Evolutionary conservation across 352 stramenopile species (phyloP).

Genomic region (Globisporangium spiculum): DNA sequence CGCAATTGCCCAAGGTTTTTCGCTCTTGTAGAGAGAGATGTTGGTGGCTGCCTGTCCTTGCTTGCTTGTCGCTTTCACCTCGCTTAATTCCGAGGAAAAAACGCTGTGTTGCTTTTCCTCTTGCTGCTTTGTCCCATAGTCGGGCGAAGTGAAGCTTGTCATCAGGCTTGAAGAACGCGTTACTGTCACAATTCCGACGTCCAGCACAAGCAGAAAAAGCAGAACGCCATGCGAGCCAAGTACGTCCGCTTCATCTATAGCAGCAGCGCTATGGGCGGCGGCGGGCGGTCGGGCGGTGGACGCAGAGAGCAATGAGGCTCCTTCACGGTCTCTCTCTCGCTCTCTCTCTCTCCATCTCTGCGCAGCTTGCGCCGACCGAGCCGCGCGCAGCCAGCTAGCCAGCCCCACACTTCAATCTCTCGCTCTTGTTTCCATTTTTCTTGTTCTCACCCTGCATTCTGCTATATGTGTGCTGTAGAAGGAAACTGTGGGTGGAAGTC

Average conservation of each 20-base stretch:
- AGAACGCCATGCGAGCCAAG: conserved; percentile 11
- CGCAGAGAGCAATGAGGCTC: neutral
- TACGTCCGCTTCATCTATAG: neutral
- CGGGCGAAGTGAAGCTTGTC: conserved; percentile 3
- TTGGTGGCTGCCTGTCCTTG: neutral
- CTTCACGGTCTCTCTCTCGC: neutral
- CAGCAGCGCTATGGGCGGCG: neutral
- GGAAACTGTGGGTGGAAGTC: conserved; percentile 61
- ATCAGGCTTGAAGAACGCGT: conserved; percentile 10
- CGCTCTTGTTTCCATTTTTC: neutral
- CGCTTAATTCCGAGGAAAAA: neutral
- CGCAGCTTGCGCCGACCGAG: neutral
- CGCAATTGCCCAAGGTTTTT: neutral
- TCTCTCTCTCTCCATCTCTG: neutral
- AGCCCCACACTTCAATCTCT: conserved; percentile 1
- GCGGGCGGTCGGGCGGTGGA: neutral
- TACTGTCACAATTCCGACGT: conserved; percentile 12
- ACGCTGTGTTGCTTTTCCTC: neutral
- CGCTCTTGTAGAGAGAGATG: conserved; percentile 6
- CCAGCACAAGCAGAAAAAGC: conserved; percentile 2
- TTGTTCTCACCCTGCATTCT: neutral
- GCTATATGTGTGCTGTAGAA: conserved; percentile 17
- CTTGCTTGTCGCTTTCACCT: neutral
- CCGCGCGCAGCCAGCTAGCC: neutral
- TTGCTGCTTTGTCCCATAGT: neutral